Evolutionary conservation across 768 basidiomycete species (phyloP).

Genomic region (Cystobasidium ongulense): DNA sequence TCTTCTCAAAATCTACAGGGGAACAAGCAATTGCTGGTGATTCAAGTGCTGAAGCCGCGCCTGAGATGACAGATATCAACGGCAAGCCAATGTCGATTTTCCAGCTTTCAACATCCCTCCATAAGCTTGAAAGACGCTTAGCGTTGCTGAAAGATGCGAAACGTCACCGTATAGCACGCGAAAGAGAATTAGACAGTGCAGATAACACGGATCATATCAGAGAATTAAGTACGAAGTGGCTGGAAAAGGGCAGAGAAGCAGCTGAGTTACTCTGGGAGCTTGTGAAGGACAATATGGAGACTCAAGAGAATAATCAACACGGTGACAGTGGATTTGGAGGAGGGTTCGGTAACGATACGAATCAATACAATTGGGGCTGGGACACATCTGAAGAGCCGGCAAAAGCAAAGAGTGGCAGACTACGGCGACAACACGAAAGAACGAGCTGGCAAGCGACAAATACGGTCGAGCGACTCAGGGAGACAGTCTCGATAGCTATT

Average conservation of each 20-base stretch:
- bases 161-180: neutral
- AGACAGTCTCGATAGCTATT: neutral
- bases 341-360: neutral
- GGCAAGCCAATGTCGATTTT: constrained; percentile 4
- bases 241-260: constrained; percentile 23
- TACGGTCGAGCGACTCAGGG: neutral
- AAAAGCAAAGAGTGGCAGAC: neutral
- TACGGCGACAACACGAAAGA: neutral
- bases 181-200: neutral
- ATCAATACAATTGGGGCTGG: constrained; percentile 5
- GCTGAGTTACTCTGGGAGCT: constrained; percentile 26
- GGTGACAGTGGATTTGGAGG: neutral
- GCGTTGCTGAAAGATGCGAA: constrained; percentile 14
- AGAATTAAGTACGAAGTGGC: constrained; percentile 19
- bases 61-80: neutral
- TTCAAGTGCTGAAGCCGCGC: neutral
- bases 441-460: neutral
- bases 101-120: constrained; percentile 2
- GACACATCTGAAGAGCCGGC: neutral
- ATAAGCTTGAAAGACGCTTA: constrained; percentile 7
- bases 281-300: constrained; percentile 6
- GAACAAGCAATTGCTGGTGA: neutral
- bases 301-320: neutral
- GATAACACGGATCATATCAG: constrained; percentile 27
- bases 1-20: neutral